Conservation (phyloP, 2,329 filamentous ascomycete genomes). For the Karstenula rhodostoma region DNA sequence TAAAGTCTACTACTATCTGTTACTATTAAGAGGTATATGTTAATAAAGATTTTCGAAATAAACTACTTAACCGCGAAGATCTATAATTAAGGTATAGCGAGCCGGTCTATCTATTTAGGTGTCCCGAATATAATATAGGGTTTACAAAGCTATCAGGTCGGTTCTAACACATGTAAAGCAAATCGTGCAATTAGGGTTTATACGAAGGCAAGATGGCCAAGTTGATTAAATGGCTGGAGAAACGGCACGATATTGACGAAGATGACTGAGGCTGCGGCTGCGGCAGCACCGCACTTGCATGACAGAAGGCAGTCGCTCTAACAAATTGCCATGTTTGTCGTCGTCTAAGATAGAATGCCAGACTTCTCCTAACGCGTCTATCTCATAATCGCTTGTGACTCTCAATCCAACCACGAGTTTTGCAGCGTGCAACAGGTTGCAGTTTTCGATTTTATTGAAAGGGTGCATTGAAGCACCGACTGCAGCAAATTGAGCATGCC, state of each 20-base stretch:
- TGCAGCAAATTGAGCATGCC: too few species aligned
- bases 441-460: too few species aligned
- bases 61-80: slow-evolving; percentile 11
- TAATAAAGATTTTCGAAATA: slow-evolving; percentile 9
- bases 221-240: slow-evolving; percentile 20
- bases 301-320: too few species aligned
- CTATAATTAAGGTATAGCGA: slow-evolving; percentile 9
- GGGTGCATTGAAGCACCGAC: too few species aligned
- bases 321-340: too few species aligned
- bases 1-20: slow-evolving; percentile 5
- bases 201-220: slow-evolving; percentile 20
- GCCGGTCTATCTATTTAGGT: slow-evolving; percentile 8
- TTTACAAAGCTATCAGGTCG: slow-evolving; percentile 21
- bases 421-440: too few species aligned
- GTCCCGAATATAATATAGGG: slow-evolving; percentile 12
- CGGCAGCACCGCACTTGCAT: too few species aligned
- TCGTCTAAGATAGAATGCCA: too few species aligned
- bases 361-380: too few species aligned
- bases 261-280: slow-evolving; percentile 12
- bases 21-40: slow-evolving; percentile 6
- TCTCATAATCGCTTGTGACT: too few species aligned
- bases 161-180: slow-evolving; percentile 23
- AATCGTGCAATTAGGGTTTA: slow-evolving; percentile 19
- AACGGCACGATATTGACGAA: slow-evolving; percentile 13
- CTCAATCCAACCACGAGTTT: too few species aligned